Percentiles rank a stretch among this genome's conserved stretches.
Conservation (phyloP, 768 basidiomycete species). For the Suillus ampliporus region DNA sequence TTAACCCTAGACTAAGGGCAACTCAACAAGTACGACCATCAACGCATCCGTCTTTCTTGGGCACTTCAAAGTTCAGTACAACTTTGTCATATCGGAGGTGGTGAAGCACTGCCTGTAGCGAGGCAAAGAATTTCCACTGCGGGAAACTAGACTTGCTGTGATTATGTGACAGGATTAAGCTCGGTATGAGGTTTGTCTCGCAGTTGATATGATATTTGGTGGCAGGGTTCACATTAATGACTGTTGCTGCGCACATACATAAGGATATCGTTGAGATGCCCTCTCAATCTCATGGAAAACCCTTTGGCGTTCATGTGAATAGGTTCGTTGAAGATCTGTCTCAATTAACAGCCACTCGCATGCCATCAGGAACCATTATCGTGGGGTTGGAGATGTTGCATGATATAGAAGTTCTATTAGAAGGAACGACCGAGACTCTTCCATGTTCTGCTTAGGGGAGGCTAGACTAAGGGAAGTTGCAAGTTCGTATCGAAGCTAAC, state of each 20-base stretch:
- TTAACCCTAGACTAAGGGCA: constrained; percentile 33
- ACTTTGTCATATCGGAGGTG: neutral
- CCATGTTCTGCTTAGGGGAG: neutral
- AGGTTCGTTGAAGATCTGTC: neutral
- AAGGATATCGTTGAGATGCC: neutral
- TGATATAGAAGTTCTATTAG: neutral
- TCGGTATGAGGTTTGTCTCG: neutral
- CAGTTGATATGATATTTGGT: neutral
- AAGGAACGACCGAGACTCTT: neutral
- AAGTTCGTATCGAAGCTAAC: neutral
- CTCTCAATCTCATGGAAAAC: neutral
- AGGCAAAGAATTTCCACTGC: neutral
- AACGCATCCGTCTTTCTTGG: too few species aligned
- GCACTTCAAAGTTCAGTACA: neutral
- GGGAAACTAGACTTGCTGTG: neutral
- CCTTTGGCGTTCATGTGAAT: neutral
- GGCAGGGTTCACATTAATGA: too few species aligned
- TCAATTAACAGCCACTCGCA: neutral
- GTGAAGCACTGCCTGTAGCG: neutral
- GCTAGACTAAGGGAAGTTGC: neutral
- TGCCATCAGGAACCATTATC: neutral
- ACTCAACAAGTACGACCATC: too few species aligned
- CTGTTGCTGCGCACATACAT: neutral
- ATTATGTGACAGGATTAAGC: neutral
- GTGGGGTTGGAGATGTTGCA: neutral